Evolutionary conservation across 805 yeast genomes (phyloP).

Genomic region (Pichia eremophila): DNA sequence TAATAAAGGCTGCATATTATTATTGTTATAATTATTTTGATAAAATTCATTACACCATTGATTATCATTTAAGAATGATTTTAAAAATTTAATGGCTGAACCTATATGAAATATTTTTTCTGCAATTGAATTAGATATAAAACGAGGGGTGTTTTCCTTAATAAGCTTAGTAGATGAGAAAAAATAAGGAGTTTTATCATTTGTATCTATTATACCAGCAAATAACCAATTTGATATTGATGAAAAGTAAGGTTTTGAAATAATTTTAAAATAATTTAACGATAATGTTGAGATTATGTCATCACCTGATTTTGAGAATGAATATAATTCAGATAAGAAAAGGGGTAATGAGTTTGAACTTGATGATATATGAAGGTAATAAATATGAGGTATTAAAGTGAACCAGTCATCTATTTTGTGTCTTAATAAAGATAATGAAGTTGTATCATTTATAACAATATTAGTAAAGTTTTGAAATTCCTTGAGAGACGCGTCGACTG

Average conservation of each 20-base stretch:
- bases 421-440: not conserved
- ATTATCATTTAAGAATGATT: conserved; percentile 4
- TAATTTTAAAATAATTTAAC: conserved; percentile 32
- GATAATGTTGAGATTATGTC: conserved; percentile 36
- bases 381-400: conserved; percentile 47
- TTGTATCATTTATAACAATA: not conserved
- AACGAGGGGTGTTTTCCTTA: conserved; percentile 35
- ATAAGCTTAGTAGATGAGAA: conserved; percentile 1
- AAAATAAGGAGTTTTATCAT: not conserved
- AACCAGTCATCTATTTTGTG: conserved; percentile 31
- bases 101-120: conserved; percentile 58
- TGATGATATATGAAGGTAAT: conserved; percentile 27
- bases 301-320: conserved; percentile 59
- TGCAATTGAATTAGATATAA: conserved; percentile 32
- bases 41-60: conserved; percentile 5
- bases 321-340: conserved; percentile 43
- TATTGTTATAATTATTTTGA: conserved; percentile 9
- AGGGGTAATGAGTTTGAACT: conserved; percentile 29
- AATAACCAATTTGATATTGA: conserved; percentile 59
- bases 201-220: conserved; percentile 42
- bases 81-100: conserved; percentile 42
- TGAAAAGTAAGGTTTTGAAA: conserved; percentile 51
- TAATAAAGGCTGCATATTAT: conserved; percentile 19
- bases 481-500: not conserved
- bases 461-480: not conserved